A percentile compares a stretch with the other conserved stretches of the same genome.
Conservation (phyloP, 495 filamentous ascomycete species). For the Penicillium flavigenum region DNA sequence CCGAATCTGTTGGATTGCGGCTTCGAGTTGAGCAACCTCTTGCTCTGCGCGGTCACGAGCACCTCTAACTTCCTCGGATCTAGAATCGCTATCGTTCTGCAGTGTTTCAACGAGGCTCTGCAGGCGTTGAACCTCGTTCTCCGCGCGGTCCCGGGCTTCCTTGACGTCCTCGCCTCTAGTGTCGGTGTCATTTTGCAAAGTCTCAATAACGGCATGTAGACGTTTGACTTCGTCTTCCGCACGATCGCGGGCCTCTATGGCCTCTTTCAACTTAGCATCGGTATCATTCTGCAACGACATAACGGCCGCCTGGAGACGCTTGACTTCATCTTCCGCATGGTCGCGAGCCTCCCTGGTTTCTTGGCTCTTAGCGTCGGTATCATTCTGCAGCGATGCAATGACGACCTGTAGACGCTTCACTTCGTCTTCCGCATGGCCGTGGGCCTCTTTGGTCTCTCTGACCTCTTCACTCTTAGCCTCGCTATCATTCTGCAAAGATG, state of each 20-base stretch:
- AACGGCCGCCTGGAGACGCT: constrained; percentile 1
- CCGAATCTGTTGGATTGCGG: constrained; percentile 39
- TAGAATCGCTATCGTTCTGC: constrained; percentile 20
- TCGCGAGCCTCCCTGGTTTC: background rate
- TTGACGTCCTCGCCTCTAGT: constrained; percentile 16
- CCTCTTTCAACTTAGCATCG: constrained; percentile 15
- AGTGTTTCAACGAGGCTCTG: constrained; percentile 17
- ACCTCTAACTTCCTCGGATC: constrained; percentile 17
- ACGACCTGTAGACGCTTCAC: constrained; percentile 1
- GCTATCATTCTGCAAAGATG: constrained; percentile 11
- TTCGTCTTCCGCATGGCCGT: constrained; percentile 4
- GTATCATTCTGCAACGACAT: constrained; percentile 1
- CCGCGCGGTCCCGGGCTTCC: constrained; percentile 13
- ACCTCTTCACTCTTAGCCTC: background rate
- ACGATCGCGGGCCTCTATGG: constrained; percentile 15
- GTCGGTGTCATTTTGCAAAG: constrained; percentile 7
- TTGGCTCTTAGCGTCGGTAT: constrained; percentile 5
- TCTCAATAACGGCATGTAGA: constrained; percentile 17
- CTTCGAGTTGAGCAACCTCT: constrained; percentile 38
- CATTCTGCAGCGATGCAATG: background rate
- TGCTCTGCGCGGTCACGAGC: constrained; percentile 34
- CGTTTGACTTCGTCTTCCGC: constrained; percentile 24
- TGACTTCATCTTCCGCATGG: constrained; percentile 6
- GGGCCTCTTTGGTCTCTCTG: background rate
- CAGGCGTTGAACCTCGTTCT: constrained; percentile 24